Evolutionary conservation across 1,284 basidiomycete species (phyloP).

Genomic region (Stereum hirsutum): DNA sequence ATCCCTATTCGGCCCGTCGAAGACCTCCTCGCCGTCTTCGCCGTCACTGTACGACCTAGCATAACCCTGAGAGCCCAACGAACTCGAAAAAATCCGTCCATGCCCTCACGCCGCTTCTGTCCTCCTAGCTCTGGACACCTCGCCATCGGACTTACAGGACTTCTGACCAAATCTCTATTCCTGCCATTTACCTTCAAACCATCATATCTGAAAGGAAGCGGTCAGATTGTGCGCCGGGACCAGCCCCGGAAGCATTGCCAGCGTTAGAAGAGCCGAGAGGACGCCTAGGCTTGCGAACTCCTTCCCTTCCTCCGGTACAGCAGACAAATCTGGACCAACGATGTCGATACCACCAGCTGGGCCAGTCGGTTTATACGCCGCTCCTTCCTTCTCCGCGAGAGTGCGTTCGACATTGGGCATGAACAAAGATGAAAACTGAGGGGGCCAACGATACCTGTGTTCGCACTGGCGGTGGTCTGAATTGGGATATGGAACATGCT

Average conservation of each 20-base stretch:
- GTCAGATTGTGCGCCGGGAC: conserved; percentile 15
- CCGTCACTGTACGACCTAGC: conserved; percentile 12
- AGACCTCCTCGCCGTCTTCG: conserved; percentile 15
- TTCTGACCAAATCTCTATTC: too few relatives aligned
- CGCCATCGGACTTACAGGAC: too few relatives aligned
- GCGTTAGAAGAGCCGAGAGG: background rate
- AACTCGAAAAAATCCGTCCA: conserved; percentile 83
- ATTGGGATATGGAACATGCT: conserved; percentile 75
- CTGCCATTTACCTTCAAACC: conserved; percentile 9
- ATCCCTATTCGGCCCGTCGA: conserved; percentile 17
- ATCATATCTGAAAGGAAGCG: conserved; percentile 12
- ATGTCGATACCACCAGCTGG: too few relatives aligned
- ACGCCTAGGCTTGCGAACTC: conserved; percentile 3
- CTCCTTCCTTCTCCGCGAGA: conserved; percentile 82
- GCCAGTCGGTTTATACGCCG: too few relatives aligned
- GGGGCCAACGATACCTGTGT: conserved; percentile 79
- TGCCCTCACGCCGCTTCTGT: conserved; percentile 71
- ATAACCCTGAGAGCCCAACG: conserved; percentile 63
- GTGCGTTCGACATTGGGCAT: conserved; percentile 82
- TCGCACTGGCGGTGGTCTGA: conserved; percentile 46
- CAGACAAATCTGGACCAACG: conserved; percentile 17
- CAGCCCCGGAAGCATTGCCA: conserved; percentile 5
- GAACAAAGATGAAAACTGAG: conserved; percentile 75
- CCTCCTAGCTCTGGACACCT: conserved; percentile 33
- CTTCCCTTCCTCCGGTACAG: conserved; percentile 16